phyloP scores from a whole-genome alignment of 441 rosid species.

The Arabidopsis hybrid region DNA sequence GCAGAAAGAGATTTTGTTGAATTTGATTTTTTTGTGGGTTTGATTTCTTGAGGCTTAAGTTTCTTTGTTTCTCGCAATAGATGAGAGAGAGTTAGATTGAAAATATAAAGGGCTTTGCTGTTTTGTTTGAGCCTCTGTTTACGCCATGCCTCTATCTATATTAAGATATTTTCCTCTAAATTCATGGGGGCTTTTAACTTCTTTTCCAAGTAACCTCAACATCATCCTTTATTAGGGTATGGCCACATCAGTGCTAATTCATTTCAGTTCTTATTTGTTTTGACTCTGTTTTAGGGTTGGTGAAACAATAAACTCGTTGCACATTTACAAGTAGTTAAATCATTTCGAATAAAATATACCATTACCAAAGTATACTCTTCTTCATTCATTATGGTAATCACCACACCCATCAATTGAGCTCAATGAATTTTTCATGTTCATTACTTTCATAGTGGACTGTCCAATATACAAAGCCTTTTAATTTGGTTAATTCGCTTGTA shows the following conservation, averaged over 20 bases:
- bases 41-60: conserved; percentile 36
- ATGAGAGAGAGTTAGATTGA: conserved; percentile 36
- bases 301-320: conserved; percentile 24
- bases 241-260: conserved; percentile 33
- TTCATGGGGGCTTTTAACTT: conserved; percentile 26
- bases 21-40: conserved; percentile 22
- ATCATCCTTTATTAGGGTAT: conserved; percentile 36
- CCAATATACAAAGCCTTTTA: too few species aligned
- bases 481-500: too few species aligned
- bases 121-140: conserved; percentile 39
- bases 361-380: too few species aligned
- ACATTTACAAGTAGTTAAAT: background rate
- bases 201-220: conserved; percentile 31
- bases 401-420: too few species aligned
- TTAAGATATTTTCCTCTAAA: conserved; percentile 33
- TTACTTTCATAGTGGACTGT: too few species aligned
- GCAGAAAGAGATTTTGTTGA: conserved; percentile 36
- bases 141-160: conserved; percentile 43
- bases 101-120: conserved; percentile 42
- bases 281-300: conserved; percentile 25
- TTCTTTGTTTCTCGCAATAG: conserved; percentile 31
- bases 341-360: background rate
- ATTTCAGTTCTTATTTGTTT: conserved; percentile 35
- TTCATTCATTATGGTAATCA: too few species aligned
- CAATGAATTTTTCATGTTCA: too few species aligned